Conservation (phyloP, 352 stramenopile species). For the Globisporangium middletonii region DNA sequence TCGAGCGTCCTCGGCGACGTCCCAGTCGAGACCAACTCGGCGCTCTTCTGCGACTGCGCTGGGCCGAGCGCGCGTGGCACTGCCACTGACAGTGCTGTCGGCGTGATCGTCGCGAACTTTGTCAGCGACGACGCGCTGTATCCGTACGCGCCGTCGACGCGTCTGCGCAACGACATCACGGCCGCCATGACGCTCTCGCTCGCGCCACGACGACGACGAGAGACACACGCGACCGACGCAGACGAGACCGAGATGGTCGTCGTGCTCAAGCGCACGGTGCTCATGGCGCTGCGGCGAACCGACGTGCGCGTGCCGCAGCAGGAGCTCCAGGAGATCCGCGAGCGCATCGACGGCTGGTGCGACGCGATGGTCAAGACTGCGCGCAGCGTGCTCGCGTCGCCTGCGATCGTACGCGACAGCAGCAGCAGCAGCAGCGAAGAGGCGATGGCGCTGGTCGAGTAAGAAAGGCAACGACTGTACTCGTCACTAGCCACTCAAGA, state of each 20-base stretch:
- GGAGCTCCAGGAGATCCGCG: constrained; percentile 25
- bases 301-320: constrained; percentile 18
- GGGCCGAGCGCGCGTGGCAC: constrained; percentile 4
- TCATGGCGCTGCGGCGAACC: constrained; percentile 21
- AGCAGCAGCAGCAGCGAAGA: too few species aligned
- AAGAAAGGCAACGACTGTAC: too few species aligned
- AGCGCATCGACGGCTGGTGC: constrained; percentile 30
- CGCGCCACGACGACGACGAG: constrained; percentile 5
- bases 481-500: too few species aligned
- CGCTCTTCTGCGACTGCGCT: constrained; percentile 18
- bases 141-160: constrained; percentile 26
- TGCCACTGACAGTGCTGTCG: constrained; percentile 23
- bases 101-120: constrained; percentile 25
- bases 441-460: too few species aligned
- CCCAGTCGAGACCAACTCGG: constrained; percentile 27
- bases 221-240: neutral
- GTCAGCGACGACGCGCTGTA: constrained; percentile 38
- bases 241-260: constrained; percentile 13
- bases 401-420: too few species aligned
- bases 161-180: constrained; percentile 34
- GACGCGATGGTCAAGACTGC: constrained; percentile 20
- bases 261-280: constrained; percentile 30
- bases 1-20: constrained; percentile 19
- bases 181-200: constrained; percentile 5
- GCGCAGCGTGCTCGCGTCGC: too few species aligned